Conservation (phyloP, 1,284 basidiomycete genomes). For the Mycena citricolor region DNA sequence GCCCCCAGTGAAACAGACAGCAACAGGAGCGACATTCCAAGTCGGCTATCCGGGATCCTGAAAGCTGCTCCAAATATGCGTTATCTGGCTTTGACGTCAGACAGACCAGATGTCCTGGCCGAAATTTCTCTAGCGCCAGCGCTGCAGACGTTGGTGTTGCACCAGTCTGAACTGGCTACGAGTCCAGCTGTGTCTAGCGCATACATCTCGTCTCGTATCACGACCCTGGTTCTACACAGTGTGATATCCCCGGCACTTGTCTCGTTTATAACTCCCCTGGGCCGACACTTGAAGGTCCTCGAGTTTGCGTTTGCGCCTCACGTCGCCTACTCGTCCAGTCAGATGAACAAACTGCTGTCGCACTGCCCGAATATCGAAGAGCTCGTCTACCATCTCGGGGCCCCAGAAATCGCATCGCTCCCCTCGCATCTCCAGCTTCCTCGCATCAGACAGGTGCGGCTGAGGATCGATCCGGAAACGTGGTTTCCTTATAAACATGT, state of each 20-base stretch:
- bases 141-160: conserved; percentile 13
- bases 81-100: conserved; percentile 13
- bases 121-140: conserved; percentile 9
- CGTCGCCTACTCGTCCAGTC: conserved; percentile 12
- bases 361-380: conserved; percentile 17
- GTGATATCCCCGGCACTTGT: conserved; percentile 5
- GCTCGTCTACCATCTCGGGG: conserved; percentile 17
- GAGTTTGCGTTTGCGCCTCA: conserved; percentile 20
- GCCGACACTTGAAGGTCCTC: conserved; percentile 11
- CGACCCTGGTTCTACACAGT: conserved; percentile 14
- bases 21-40: too few species aligned
- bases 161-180: conserved; percentile 13
- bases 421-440: conserved; percentile 2
- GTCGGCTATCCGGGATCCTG: conserved; percentile 11
- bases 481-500: conserved; percentile 19
- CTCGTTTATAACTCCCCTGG: conserved; percentile 6
- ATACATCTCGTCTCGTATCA: conserved; percentile 3
- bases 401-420: conserved; percentile 19
- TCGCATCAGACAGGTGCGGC: conserved; percentile 9
- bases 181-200: neutral
- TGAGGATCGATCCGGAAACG: conserved; percentile 12
- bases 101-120: conserved; percentile 8
- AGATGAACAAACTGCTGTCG: conserved; percentile 13
- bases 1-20: conserved; percentile 4
- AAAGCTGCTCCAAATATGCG: conserved; percentile 8